phyloP scores from a whole-genome alignment of 371 early-diverging fungal genomes.

The Mucor circinelloides region DNA sequence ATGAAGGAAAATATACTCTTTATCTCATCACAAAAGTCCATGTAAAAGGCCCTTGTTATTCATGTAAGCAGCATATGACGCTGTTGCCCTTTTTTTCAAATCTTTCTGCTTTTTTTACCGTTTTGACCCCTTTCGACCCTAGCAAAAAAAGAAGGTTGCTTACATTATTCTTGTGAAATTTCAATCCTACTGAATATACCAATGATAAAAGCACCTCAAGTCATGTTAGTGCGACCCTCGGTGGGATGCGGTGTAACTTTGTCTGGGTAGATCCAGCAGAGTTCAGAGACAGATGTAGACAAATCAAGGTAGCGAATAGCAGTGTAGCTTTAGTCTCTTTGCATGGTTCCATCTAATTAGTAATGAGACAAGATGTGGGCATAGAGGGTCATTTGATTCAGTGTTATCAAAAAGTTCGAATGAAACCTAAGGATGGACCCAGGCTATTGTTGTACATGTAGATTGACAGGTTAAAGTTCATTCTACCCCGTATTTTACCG shows the following conservation, averaged over 20 bases:
- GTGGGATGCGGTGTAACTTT: background rate
- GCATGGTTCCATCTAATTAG: background rate
- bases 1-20: background rate
- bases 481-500: constrained; percentile 1
- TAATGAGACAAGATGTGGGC: background rate
- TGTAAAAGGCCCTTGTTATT: background rate
- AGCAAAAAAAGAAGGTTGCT: background rate
- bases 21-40: background rate
- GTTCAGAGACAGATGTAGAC: background rate
- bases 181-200: background rate
- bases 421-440: background rate
- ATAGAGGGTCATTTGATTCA: background rate
- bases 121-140: constrained; percentile 2
- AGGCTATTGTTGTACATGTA: background rate
- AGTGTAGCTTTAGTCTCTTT: background rate
- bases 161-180: background rate
- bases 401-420: background rate
- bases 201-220: background rate
- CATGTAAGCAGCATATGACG: background rate
- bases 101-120: background rate
- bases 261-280: background rate
- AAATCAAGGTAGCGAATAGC: background rate
- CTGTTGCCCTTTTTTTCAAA: background rate
- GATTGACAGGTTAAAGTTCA: background rate
- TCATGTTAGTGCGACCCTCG: background rate